Conservation (phyloP, 129 eudicot genomes). For the Helianthus tuberosus region DNA sequence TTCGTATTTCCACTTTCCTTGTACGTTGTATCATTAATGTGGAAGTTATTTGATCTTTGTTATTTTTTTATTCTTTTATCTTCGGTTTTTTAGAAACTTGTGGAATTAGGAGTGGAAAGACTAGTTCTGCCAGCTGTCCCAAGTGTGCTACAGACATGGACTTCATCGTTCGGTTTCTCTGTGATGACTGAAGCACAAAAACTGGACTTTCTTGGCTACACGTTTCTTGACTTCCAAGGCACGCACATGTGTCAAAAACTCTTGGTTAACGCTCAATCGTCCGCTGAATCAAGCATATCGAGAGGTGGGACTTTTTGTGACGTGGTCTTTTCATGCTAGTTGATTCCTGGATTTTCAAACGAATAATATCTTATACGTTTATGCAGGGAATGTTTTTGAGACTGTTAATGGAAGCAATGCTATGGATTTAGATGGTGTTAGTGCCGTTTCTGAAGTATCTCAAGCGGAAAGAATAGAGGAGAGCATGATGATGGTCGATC, state of each 20-base stretch:
- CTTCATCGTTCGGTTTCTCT: slow-evolving; percentile 37
- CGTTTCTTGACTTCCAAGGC: slow-evolving; percentile 88
- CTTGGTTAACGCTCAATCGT: slow-evolving; percentile 30
- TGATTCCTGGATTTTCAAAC: slow-evolving; percentile 5
- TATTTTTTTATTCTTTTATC: not conserved
- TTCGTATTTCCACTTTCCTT: not conserved
- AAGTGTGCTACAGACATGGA: slow-evolving; percentile 45
- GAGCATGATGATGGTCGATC: slow-evolving; percentile 40
- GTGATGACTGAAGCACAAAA: slow-evolving; percentile 57
- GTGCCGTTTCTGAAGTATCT: slow-evolving; percentile 58
- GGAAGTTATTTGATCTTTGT: not conserved
- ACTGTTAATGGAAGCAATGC: slow-evolving; percentile 22
- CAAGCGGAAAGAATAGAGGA: slow-evolving; percentile 60
- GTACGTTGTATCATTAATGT: not conserved
- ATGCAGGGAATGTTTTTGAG: slow-evolving; percentile 38
- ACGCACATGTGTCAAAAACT: slow-evolving; percentile 84
- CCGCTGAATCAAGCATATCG: slow-evolving; percentile 35
- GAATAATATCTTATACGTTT: not conserved
- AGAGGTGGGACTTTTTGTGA: slow-evolving; percentile 38
- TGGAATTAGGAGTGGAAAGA: slow-evolving; percentile 44
- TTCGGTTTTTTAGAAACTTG: slow-evolving; percentile 27
- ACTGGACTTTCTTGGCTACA: slow-evolving; percentile 57
- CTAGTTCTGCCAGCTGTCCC: slow-evolving; percentile 47
- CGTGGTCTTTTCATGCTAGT: not conserved
- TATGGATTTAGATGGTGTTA: slow-evolving; percentile 46